phyloP scores from a whole-genome alignment of 2,329 filamentous ascomycete genomes.

The Neopestalotiopsis rosae region DNA sequence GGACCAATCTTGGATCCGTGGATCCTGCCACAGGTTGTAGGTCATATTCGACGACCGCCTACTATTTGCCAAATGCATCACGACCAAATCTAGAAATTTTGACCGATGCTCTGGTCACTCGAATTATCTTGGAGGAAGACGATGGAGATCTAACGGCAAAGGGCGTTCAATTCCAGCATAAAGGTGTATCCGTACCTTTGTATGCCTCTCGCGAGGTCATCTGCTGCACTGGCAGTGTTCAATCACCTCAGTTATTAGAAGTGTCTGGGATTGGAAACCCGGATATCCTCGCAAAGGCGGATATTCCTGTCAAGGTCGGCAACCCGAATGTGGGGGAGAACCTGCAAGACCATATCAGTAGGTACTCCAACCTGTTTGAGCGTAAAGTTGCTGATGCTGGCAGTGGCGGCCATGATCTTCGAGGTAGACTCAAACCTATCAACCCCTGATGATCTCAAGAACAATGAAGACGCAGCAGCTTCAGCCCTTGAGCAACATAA shows the following conservation, averaged over 20 bases:
- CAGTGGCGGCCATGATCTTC: slow-evolving; percentile 41
- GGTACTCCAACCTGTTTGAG: slow-evolving; percentile 13
- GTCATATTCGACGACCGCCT: slow-evolving; percentile 47
- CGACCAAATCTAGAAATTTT: slow-evolving; percentile 53
- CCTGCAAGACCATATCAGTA: slow-evolving; percentile 50
- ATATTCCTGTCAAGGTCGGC: slow-evolving; percentile 48
- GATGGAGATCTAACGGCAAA: slow-evolving; percentile 34
- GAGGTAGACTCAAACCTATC: slow-evolving; percentile 48
- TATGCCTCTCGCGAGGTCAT: slow-evolving; percentile 55
- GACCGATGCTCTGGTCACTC: slow-evolving; percentile 49
- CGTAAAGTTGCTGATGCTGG: slow-evolving; percentile 6
- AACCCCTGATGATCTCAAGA: slow-evolving; percentile 45
- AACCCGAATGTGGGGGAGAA: slow-evolving; percentile 53
- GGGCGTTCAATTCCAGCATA: slow-evolving; percentile 48
- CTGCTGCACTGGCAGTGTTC: slow-evolving; percentile 61
- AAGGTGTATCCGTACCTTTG: slow-evolving; percentile 39
- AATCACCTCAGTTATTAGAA: slow-evolving; percentile 65
- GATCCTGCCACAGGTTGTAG: slow-evolving; percentile 39
- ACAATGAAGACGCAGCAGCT: slow-evolving; percentile 31
- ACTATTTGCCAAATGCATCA: slow-evolving; percentile 40
- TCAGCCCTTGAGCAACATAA: slow-evolving; percentile 40
- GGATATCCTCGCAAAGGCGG: slow-evolving; percentile 44
- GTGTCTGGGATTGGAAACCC: slow-evolving; percentile 63
- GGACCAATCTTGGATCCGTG: slow-evolving; percentile 41
- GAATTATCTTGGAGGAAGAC: slow-evolving; percentile 48